phyloP scores from a whole-genome alignment of 1,284 basidiomycete species.

The Ustilago bromivora region DNA sequence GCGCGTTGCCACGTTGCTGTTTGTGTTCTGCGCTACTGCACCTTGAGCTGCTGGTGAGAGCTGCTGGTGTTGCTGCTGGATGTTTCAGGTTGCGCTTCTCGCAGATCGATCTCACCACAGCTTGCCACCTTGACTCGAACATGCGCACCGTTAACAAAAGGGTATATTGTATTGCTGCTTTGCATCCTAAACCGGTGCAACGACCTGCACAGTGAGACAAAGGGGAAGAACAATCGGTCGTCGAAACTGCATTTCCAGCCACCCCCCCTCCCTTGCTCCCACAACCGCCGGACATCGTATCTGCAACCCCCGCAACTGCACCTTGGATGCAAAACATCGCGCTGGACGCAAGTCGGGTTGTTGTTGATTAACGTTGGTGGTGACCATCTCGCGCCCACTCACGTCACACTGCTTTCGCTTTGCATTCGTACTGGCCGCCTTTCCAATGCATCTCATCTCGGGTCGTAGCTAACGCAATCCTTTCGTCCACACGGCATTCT shows the following conservation, averaged over 20 bases:
- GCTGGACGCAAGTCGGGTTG: background rate
- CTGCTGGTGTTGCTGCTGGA: no score
- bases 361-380: background rate
- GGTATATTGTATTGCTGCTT: background rate
- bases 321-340: background rate
- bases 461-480: no score
- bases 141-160: slow-evolving; percentile 6
- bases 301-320: slow-evolving; percentile 20
- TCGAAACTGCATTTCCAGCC: slow-evolving; percentile 22
- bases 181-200: background rate
- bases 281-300: slow-evolving; percentile 19
- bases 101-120: background rate
- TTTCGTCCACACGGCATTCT: no score
- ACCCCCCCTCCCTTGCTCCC: background rate
- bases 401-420: no score
- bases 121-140: background rate
- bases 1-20: background rate
- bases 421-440: no score
- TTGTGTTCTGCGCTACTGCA: background rate
- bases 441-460: no score
- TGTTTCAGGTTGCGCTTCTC: background rate
- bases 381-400: no score
- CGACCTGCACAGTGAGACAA: background rate
- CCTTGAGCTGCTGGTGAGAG: background rate
- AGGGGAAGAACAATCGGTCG: slow-evolving; percentile 29